phyloP scores from a whole-genome alignment of 2,329 filamentous ascomycete genomes.

The Triangularia setosa region DNA sequence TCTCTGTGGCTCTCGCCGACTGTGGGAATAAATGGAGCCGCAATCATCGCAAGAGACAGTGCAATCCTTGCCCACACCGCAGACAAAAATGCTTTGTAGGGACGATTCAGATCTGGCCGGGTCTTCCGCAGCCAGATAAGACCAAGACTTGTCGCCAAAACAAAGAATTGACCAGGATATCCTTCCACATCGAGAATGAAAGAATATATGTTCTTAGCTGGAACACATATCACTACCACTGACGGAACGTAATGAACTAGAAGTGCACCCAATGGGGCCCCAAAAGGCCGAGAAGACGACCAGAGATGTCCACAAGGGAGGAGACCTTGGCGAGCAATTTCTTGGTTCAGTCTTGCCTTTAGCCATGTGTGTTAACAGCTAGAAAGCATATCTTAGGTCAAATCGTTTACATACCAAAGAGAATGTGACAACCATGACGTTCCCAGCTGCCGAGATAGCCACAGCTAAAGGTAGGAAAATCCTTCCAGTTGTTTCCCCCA shows the following conservation, averaged over 20 bases:
- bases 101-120: constrained; percentile 56
- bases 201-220: constrained; percentile 63
- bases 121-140: constrained; percentile 57
- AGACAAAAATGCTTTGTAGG: constrained; percentile 61
- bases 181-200: constrained; percentile 71
- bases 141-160: constrained; percentile 53
- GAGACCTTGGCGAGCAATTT: constrained; percentile 68
- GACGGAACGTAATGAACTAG: constrained; percentile 67
- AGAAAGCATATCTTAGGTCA: background rate
- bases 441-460: constrained; percentile 63
- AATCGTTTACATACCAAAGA: constrained; percentile 50
- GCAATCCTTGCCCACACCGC: constrained; percentile 54
- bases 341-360: constrained; percentile 65
- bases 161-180: constrained; percentile 61
- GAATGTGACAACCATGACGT: constrained; percentile 71
- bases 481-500: constrained; percentile 55
- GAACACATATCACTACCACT: constrained; percentile 60
- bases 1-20: constrained; percentile 40
- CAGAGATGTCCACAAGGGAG: constrained; percentile 59
- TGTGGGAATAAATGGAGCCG: constrained; percentile 61
- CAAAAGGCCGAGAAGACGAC: constrained; percentile 63
- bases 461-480: constrained; percentile 60
- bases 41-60: constrained; percentile 52
- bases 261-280: constrained; percentile 63
- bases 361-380: constrained; percentile 12